phyloP scores from a whole-genome alignment of 345 rosid species.

The Euphorbia peplus region DNA sequence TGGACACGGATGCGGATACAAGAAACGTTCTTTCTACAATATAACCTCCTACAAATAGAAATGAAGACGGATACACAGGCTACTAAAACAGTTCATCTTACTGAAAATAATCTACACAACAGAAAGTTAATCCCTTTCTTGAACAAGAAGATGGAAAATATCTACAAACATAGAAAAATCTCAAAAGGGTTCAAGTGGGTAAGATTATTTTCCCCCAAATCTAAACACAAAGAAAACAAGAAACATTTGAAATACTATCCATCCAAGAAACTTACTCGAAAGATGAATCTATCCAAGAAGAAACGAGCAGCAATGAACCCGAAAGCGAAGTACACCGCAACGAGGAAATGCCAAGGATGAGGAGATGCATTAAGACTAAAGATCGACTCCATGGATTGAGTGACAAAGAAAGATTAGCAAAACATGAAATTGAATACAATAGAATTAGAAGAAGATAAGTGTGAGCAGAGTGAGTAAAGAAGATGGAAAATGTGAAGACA shows the following conservation, averaged over 20 bases:
- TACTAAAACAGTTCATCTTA: no score
- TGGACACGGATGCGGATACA: no score
- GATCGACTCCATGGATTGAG: constrained; percentile 50
- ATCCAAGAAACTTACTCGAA: constrained; percentile 66
- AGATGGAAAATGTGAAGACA: background rate
- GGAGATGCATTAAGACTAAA: constrained; percentile 36
- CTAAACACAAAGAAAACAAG: background rate
- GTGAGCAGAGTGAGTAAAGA: background rate
- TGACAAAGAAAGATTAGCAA: background rate
- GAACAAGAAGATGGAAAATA: no score
- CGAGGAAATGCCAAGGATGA: constrained; percentile 46
- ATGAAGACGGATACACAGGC: no score
- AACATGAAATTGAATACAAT: constrained; percentile 17
- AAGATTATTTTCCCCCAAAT: no score
- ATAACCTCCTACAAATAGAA: no score
- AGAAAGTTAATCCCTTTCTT: no score
- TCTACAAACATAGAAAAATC: no score
- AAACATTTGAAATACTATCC: no score
- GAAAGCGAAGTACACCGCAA: constrained; percentile 60
- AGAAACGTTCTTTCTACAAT: no score
- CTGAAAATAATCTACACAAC: no score
- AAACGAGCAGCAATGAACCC: constrained; percentile 56
- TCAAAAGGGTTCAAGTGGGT: no score
- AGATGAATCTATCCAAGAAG: constrained; percentile 71
- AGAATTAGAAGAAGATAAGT: background rate